These are phyloP conservation scores for Talaromyces funiculosus DNA, from an alignment of 2,329 filamentous ascomycete species.

Conservation along the genomic window DNA sequence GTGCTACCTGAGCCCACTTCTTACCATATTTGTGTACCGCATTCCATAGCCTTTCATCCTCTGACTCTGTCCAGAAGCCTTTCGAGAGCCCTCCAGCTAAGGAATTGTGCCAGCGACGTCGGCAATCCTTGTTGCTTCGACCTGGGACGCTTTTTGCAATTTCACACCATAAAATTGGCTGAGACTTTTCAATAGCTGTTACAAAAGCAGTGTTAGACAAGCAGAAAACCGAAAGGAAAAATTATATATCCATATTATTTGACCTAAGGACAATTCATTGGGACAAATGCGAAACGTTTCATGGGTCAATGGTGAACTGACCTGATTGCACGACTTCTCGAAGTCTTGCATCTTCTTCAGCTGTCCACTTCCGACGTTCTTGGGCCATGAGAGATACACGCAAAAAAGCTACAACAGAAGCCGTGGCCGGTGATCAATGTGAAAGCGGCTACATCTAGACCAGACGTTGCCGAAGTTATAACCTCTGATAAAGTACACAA, in stretches of 20 bases:
- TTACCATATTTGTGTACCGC: constrained; percentile 12
- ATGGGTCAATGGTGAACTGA: background rate
- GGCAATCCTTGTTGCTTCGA: background rate
- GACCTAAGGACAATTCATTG: background rate
- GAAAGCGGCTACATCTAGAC: too few relatives aligned
- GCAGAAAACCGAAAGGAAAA: background rate
- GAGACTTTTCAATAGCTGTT: background rate
- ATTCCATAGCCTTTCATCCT: constrained; percentile 11
- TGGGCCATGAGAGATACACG: background rate
- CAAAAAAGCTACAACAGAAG: too few relatives aligned
- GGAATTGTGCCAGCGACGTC: background rate
- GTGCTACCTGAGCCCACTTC: constrained; percentile 14
- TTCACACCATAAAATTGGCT: background rate
- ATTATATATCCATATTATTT: background rate
- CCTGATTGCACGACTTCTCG: background rate
- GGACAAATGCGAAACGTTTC: background rate
- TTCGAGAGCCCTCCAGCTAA: background rate
- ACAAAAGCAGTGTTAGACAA: background rate
- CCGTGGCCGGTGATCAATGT: too few relatives aligned
- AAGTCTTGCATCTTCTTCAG: background rate
- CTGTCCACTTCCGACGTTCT: background rate
- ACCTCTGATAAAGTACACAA: too few relatives aligned
- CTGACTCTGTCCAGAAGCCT: constrained; percentile 13
- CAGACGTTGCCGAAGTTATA: too few relatives aligned
- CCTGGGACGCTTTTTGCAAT: background rate